Percentiles rank a stretch among this genome's conserved stretches.
These are phyloP conservation scores for Agapanthus africanus DNA, from an alignment of 106 monocot genomes.

Conservation along the genomic window DNA sequence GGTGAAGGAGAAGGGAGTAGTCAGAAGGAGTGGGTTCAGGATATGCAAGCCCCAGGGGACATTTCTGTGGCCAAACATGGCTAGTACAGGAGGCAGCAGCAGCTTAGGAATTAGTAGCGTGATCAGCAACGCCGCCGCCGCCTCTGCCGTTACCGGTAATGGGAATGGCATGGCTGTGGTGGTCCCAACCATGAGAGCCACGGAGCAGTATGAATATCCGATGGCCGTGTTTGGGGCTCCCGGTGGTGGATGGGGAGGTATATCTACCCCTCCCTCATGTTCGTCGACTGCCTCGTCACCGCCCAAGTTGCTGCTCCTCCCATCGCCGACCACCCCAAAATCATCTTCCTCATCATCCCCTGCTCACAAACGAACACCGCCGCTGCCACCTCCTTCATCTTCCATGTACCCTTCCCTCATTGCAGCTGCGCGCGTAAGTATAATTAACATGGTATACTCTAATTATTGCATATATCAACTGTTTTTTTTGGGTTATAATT, in stretches of 20 bases:
- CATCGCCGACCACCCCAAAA: slow-evolving; percentile 11
- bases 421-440: not conserved
- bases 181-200: not conserved
- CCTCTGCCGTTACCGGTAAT: not conserved
- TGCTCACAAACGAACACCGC: slow-evolving; percentile 1
- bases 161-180: not conserved
- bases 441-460: not conserved
- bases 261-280: slow-evolving; percentile 59
- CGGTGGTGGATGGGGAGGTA: slow-evolving; percentile 12
- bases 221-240: not conserved
- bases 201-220: not conserved
- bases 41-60: slow-evolving; percentile 87
- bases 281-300: slow-evolving; percentile 63
- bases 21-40: slow-evolving; percentile 65
- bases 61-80: slow-evolving; percentile 75
- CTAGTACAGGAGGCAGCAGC: not conserved
- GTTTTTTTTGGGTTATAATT: not conserved
- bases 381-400: not conserved
- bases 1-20: not conserved
- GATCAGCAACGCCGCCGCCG: not conserved
- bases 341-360: slow-evolving; percentile 13
- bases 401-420: not conserved
- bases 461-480: not conserved
- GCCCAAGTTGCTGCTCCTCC: slow-evolving; percentile 29
- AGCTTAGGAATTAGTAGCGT: not conserved